Base-by-base conservation (phyloP, 768 basidiomycete species). In the Ramaria rubella region DNA sequence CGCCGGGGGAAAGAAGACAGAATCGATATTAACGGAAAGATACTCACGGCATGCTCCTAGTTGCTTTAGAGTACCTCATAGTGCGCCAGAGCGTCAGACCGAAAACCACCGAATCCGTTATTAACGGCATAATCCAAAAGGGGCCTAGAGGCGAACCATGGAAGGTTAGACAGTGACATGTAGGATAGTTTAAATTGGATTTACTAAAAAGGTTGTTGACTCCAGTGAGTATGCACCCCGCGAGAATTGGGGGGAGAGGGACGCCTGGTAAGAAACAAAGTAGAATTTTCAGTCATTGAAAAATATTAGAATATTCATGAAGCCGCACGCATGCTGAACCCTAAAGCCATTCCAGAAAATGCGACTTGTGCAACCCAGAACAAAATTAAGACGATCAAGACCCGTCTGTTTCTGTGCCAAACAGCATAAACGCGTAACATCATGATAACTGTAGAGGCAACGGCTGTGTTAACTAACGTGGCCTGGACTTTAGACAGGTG, bases 141-240 rank as follows among this genome's bases (percentile, higher is more conserved):
- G 56, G 54, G n/a, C 26, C 54, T 55, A 19, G 12, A n/a, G 44
- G 4, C 14, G 9, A 21, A 12, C 29, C 34, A 31, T 21, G 17
- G 3, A 43, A 21, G 7, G 4, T 14, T 26, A 30, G 19, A 27
- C 29, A 44, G 29, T n/a, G 29, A 30, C 46, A 17, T 51, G 17
- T 14, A 19, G 4, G 5, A 14, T 21, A 24, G 21, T 23, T 29
- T 11, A 26, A 34, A n/a, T 5, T 3, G 4, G n/a, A 24, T 42
- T 27, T 31, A 55, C 54, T 44, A 21, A 26, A 46, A 45, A 55
- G 27, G 24, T 26, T 55, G 30, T 45, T 46, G 17, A 23, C 45
- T 19, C 54, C 54, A n/a, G 54, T 55, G n/a, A 55, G 36, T 4
- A 55, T 55, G 40, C 54, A 55, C 38, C 54, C 54, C 3, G 33